Base-by-base conservation (phyloP, 805 yeast species). In the Wickerhamiella dianesei region DNA sequence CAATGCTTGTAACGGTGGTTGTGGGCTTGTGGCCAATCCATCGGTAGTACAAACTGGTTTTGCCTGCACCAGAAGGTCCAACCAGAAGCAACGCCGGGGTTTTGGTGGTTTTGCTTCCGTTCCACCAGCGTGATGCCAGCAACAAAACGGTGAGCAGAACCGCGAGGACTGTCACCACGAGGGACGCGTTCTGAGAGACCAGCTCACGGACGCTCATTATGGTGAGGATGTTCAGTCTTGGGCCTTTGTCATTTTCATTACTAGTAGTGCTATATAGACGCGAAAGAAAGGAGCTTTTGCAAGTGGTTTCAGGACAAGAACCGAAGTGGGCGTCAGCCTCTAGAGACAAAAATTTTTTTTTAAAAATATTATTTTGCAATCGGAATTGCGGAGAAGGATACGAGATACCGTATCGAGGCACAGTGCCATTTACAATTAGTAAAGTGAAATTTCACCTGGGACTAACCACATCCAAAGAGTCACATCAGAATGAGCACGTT, bases 51-150 rank as follows among this genome's bases (percentile, higher is more conserved):
- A 82, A 65, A 2, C 75, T 54, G 4, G 92, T 81, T 59, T 83
- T 83, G 3, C 92, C 92, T 35, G 77, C 64, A 35, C 70, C 70
- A 14, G 77, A 70, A 29, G 80, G 77, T 0, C 94, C 94, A 29
- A 75, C 68, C 21, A 83, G 70, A 44, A 82, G 64, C 52, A 77
- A 73, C 1, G 82, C 73, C 6, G 85, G 82, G 44, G 64, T 65
- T 46, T 58, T 63, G 52, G 60, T 57, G 25, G 45, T 46, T 21
- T 49, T 43, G 20, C 45, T n/a, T 9, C 29, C 12, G 12, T 25
- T 25, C 32, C 32, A 25, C 32, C 32, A 25, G 6, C 12, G 32
- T 25, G 32, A 25, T 6, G 12, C 32, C 32, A 25, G 9, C 6
- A 25, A 6, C 32, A 25, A 25, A 6, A 25, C 6, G 12, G 32